phyloP scores from a whole-genome alignment of 805 yeast genomes.

The Jamesozyma jinghongensis region DNA sequence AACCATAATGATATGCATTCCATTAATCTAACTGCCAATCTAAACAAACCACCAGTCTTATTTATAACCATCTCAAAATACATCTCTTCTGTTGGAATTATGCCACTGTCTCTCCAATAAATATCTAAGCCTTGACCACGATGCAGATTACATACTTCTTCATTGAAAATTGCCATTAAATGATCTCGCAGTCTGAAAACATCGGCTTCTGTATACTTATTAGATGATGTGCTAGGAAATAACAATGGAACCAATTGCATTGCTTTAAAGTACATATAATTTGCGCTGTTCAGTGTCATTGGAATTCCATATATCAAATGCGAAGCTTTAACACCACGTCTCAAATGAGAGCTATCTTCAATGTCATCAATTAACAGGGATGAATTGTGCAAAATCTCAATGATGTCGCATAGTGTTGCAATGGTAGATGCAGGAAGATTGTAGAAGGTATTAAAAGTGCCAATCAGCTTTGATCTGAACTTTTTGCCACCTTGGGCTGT shows the following conservation, averaged over 20 bases:
- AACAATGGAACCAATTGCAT: conserved; percentile 39
- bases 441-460: conserved; percentile 46
- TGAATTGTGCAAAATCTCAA: conserved; percentile 57
- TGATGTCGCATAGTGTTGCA: conserved; percentile 35
- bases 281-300: conserved; percentile 73
- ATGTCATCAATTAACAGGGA: conserved; percentile 77
- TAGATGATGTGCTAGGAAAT: conserved; percentile 11
- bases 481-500: conserved; percentile 48
- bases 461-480: conserved; percentile 40
- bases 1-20: conserved; percentile 26
- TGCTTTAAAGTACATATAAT: conserved; percentile 71
- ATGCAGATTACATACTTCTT: conserved; percentile 74
- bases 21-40: conserved; percentile 63
- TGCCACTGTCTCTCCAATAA: conserved; percentile 63
- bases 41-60: conserved; percentile 82
- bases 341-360: conserved; percentile 61
- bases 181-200: conserved; percentile 15
- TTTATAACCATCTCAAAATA: conserved; percentile 76
- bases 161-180: conserved; percentile 40
- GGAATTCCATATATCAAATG: conserved; percentile 73
- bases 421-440: conserved; percentile 35
- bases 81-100: conserved; percentile 51
- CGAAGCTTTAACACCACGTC: conserved; percentile 76
- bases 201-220: conserved; percentile 4
- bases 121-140: conserved; percentile 86